A percentile compares a stretch with the other conserved stretches of the same genome.
phyloP scores from a whole-genome alignment of 768 basidiomycete species.

The Trametes cinnabarina region DNA sequence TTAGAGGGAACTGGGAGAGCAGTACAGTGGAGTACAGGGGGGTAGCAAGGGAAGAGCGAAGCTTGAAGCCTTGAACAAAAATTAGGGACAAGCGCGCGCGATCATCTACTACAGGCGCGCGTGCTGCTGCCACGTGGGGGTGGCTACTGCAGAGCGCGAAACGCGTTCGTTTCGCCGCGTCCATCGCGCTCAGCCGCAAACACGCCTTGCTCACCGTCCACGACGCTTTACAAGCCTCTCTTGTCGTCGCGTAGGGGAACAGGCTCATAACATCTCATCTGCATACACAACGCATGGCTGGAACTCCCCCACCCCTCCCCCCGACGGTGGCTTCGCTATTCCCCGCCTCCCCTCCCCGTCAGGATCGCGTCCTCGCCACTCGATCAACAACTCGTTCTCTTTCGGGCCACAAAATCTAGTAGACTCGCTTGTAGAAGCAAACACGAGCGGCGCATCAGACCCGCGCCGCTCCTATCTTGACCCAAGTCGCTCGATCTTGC shows the following conservation, averaged over 20 bases:
- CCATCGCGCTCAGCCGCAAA: not conserved
- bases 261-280: no score
- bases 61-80: not conserved
- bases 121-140: conserved; percentile 17
- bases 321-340: conserved; percentile 17
- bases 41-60: not conserved
- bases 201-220: not conserved
- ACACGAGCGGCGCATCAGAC: conserved; percentile 58
- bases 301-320: conserved; percentile 22
- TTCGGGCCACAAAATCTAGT: conserved; percentile 78
- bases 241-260: no score
- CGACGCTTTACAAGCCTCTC: not conserved
- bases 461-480: conserved; percentile 62
- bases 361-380: conserved; percentile 55
- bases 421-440: conserved; percentile 65
- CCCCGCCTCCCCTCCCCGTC: conserved; percentile 31
- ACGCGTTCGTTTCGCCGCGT: conserved; percentile 11
- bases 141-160: not conserved
- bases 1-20: no score
- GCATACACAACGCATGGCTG: conserved; percentile 14
- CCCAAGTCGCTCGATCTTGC: conserved; percentile 77
- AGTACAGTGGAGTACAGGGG: no score
- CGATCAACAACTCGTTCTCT: conserved; percentile 79
- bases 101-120: conserved; percentile 2
- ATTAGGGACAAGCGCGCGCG: conserved; percentile 4